Conservation (phyloP, 352 stramenopile species). For the Globisporangium paddicum region DNA sequence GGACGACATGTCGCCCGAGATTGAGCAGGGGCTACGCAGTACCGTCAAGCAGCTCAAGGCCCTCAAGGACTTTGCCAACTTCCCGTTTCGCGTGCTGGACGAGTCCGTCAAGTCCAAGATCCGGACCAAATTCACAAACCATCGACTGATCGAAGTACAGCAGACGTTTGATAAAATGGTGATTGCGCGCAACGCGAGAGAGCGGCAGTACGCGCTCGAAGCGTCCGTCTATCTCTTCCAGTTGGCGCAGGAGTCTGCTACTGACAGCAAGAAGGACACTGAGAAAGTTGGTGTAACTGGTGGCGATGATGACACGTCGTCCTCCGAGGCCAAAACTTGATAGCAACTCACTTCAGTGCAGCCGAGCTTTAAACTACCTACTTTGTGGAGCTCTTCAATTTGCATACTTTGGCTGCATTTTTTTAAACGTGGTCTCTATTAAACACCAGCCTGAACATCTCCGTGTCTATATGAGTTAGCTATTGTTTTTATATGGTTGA, state of each 20-base stretch:
- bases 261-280: conserved; percentile 6
- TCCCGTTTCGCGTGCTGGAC: conserved; percentile 47
- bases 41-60: conserved; percentile 42
- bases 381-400: too few relatives aligned
- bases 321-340: background rate
- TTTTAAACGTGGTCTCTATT: too few relatives aligned
- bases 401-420: too few relatives aligned
- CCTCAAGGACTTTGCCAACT: conserved; percentile 42
- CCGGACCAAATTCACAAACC: conserved; percentile 45
- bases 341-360: background rate
- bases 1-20: conserved; percentile 55
- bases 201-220: conserved; percentile 53
- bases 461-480: too few relatives aligned
- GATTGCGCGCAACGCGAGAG: conserved; percentile 40
- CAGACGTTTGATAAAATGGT: conserved; percentile 62
- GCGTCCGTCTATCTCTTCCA: conserved; percentile 58
- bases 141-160: conserved; percentile 62
- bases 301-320: background rate
- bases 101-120: conserved; percentile 32
- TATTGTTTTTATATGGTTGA: too few relatives aligned
- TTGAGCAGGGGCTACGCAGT: conserved; percentile 36
- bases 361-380: too few relatives aligned
- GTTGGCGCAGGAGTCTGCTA: conserved; percentile 41
- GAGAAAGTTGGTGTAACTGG: conserved; percentile 6
- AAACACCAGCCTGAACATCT: too few relatives aligned